A percentile compares a stretch with the other conserved stretches of the same genome.
phyloP scores from a whole-genome alignment of 768 basidiomycete species.

The Tulasnella sp. region DNA sequence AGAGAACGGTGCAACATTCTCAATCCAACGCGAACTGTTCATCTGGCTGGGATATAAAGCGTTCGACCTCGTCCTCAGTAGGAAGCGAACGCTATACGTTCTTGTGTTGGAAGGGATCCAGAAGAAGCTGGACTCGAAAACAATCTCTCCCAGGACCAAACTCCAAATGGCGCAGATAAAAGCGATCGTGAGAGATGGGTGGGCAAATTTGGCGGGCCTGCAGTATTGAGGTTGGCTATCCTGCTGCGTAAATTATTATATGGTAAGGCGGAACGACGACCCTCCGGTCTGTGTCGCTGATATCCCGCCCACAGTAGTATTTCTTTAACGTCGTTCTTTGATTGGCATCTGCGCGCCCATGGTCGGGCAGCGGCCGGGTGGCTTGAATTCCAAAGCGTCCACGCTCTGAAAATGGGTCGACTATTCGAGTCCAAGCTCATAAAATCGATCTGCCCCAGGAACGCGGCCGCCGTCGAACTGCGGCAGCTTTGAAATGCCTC shows the following conservation, averaged over 20 bases:
- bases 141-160: neutral
- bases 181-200: neutral
- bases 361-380: neutral
- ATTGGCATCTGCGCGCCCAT: neutral
- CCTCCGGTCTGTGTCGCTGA: neutral
- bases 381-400: neutral
- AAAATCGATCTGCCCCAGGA: neutral
- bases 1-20: conserved; percentile 35
- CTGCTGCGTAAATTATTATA: neutral
- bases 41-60: conserved; percentile 75
- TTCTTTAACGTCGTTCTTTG: neutral
- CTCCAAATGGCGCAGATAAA: neutral
- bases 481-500: neutral
- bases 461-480: neutral
- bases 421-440: neutral
- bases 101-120: conserved; percentile 15
- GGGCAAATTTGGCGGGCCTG: neutral
- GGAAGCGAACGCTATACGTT: conserved; percentile 37
- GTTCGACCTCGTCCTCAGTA: conserved; percentile 57
- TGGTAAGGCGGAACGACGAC: neutral
- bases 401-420: neutral
- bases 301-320: neutral
- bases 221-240: neutral
- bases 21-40: conserved; percentile 44
- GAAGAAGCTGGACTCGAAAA: neutral